Evolutionary conservation across 2,329 filamentous ascomycete species (phyloP).

Genomic region (Apiospora malaysiana): DNA sequence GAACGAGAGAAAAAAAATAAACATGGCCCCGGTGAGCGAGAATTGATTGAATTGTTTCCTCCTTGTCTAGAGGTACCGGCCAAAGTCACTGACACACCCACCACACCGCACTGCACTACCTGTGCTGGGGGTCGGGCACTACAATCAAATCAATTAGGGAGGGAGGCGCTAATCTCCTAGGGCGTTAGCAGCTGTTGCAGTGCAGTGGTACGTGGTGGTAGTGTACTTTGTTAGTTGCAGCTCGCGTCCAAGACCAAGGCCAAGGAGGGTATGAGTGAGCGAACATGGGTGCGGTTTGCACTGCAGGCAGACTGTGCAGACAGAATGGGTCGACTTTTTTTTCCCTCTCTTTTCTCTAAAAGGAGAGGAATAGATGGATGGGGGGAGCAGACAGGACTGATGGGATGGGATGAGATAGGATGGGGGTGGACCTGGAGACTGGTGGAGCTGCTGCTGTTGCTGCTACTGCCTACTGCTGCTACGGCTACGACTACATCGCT

Average conservation of each 20-base stretch:
- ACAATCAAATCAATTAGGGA: slow-evolving; percentile 5
- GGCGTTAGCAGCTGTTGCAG: slow-evolving; percentile 15
- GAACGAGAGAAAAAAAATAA: neutral
- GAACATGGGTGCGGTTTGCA: neutral
- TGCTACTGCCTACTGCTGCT: neutral
- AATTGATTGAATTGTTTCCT: neutral
- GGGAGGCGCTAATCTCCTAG: neutral
- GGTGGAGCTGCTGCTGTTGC: neutral
- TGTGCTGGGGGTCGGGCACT: neutral
- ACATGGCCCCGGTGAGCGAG: neutral
- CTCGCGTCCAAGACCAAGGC: slow-evolving; percentile 16
- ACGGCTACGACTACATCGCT: neutral
- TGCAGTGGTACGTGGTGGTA: slow-evolving; percentile 14
- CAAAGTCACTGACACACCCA: neutral
- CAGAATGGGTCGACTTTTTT: slow-evolving; percentile 10
- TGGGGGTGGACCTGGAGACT: slow-evolving; percentile 7
- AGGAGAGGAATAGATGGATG: neutral
- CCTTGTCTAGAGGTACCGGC: neutral
- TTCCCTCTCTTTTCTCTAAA: neutral
- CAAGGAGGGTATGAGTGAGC: slow-evolving; percentile 9
- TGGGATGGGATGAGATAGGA: neutral
- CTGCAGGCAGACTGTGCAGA: neutral
- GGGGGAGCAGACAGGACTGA: neutral
- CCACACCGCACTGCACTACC: neutral
- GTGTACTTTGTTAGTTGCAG: slow-evolving; percentile 13